A percentile compares a stretch with the other conserved stretches of the same genome.
Evolutionary conservation across 176 grass and related monocot genomes (phyloP).

Genomic region (Cocos nucifera): DNA sequence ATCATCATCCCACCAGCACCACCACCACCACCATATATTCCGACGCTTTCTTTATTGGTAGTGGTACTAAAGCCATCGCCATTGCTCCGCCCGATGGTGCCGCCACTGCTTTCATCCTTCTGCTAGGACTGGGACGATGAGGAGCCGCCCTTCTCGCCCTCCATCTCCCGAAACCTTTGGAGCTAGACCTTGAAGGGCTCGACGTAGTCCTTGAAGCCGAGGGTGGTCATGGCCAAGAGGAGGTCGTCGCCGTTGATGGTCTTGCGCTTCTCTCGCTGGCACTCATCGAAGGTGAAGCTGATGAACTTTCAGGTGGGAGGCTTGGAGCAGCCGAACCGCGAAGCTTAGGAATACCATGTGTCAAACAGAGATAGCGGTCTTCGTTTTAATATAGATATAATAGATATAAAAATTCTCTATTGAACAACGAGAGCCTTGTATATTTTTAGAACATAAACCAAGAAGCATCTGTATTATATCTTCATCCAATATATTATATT

Average conservation of each 20-base stretch:
- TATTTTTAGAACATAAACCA: too few species aligned
- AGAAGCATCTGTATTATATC: too few species aligned
- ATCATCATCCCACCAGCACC: constrained; percentile 32
- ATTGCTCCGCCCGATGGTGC: constrained; percentile 9
- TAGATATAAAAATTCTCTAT: too few species aligned
- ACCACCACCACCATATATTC: not conserved
- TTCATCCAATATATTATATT: too few species aligned
- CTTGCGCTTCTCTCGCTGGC: constrained; percentile 95
- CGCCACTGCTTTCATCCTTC: constrained; percentile 7
- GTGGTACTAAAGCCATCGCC: constrained; percentile 19
- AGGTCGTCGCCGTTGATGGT: constrained; percentile 99
- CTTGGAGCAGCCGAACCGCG: too few species aligned
- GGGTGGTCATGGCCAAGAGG: constrained; percentile 93
- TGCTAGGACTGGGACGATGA: constrained; percentile 14
- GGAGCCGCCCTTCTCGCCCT: constrained; percentile 52
- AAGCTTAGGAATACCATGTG: too few species aligned
- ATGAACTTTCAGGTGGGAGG: constrained; percentile 45
- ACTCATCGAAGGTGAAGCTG: constrained; percentile 98
- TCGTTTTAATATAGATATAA: too few species aligned
- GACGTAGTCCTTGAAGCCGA: constrained; percentile 95
- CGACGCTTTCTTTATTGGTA: not conserved
- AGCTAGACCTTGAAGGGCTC: constrained; percentile 91
- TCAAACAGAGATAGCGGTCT: too few species aligned
- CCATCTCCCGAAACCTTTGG: constrained; percentile 84
- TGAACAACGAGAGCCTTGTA: too few species aligned